A percentile compares a stretch with the other conserved stretches of the same genome.
These are phyloP conservation scores for Cladosporium cucumerinum DNA, from an alignment of 2,329 filamentous ascomycete genomes.

Conservation along the genomic window DNA sequence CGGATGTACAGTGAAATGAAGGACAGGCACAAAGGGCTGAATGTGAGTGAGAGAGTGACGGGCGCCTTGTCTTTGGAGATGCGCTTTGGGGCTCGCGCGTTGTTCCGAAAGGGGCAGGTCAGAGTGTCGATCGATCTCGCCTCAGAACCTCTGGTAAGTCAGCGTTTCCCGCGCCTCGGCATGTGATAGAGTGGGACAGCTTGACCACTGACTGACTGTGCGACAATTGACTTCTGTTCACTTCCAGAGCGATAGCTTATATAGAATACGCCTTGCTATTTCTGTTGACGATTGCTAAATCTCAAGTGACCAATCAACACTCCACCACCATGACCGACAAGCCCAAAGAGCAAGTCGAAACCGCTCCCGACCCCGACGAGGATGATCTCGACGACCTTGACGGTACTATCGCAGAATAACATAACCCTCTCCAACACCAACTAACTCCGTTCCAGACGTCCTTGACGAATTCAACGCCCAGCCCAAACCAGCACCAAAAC, in stretches of 20 bases:
- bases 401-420: constrained; percentile 50
- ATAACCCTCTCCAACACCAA: neutral
- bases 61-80: neutral
- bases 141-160: neutral
- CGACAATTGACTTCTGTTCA: constrained; percentile 2
- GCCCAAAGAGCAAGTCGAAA: constrained; percentile 28
- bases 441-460: constrained; percentile 61
- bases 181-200: constrained; percentile 14
- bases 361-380: constrained; percentile 77
- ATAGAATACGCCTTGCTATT: neutral
- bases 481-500: constrained; percentile 21
- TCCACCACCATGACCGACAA: constrained; percentile 21
- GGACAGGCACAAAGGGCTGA: neutral
- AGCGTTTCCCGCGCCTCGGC: constrained; percentile 7
- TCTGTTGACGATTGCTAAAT: neutral
- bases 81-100: constrained; percentile 4
- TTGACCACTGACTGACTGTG: neutral
- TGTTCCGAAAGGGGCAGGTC: neutral
- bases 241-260: neutral
- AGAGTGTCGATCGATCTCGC: constrained; percentile 10
- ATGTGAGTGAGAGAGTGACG: neutral
- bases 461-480: constrained; percentile 74
- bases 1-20: neutral
- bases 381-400: constrained; percentile 91
- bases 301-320: neutral